Evolutionary conservation across 306 rosid species (phyloP).

Genomic region (Pyrus betulifolia): DNA sequence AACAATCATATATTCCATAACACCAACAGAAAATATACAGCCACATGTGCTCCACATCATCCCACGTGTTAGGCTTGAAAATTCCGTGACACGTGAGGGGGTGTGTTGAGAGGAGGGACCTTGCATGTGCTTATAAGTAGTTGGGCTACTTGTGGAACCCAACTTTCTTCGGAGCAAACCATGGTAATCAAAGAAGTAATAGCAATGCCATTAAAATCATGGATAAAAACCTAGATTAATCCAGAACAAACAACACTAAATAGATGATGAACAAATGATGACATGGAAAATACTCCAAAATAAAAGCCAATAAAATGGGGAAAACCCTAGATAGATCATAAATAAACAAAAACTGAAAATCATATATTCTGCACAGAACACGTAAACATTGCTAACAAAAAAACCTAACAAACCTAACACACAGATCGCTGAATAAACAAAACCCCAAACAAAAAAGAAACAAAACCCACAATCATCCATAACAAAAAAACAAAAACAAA

Average conservation of each 20-base stretch:
- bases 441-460: not conserved
- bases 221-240: not conserved
- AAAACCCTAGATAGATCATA: not conserved
- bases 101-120: no score
- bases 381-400: not conserved
- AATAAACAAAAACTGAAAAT: not conserved
- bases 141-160: no score
- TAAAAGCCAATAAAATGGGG: not conserved
- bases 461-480: not conserved
- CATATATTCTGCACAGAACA: not conserved
- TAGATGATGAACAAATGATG: not conserved
- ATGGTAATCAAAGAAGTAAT: not conserved
- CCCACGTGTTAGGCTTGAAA: no score
- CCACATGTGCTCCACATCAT: no score
- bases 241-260: not conserved
- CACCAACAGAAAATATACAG: not conserved
- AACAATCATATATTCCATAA: not conserved
- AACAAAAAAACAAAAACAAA: not conserved
- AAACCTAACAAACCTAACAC: not conserved
- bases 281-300: not conserved
- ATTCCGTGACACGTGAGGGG: no score
- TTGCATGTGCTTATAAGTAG: no score
- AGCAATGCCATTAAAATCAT: not conserved
- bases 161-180: not conserved
- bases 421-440: not conserved